Conservation (phyloP, 73 alveolate genomes). For the Uronychia binucleata region DNA sequence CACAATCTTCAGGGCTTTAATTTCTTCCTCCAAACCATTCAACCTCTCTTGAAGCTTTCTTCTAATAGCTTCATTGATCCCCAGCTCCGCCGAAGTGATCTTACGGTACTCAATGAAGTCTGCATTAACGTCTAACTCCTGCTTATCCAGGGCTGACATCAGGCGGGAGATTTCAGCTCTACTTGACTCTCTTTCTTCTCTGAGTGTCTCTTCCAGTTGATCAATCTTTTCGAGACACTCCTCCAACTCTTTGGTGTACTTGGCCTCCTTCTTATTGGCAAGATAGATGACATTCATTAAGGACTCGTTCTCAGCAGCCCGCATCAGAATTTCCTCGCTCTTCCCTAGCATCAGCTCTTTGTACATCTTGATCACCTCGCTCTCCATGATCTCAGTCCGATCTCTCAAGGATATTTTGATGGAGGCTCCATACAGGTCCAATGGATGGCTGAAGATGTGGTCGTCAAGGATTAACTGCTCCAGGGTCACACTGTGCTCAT, state of each 20-base stretch:
- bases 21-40: not conserved
- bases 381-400: not conserved
- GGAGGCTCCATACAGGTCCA: not conserved
- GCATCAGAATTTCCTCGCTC: not conserved
- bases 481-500: not conserved
- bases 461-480: not conserved
- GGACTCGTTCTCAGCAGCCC: not conserved
- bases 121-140: not conserved
- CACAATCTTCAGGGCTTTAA: not conserved
- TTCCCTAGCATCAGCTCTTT: not conserved
- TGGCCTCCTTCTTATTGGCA: not conserved
- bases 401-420: not conserved
- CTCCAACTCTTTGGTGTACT: not conserved
- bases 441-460: not conserved
- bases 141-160: not conserved
- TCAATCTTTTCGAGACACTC: not conserved
- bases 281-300: not conserved
- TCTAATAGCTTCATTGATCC: not conserved
- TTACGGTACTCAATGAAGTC: not conserved
- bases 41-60: not conserved
- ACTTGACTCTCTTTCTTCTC: not conserved
- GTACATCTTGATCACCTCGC: not conserved
- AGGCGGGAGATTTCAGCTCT: not conserved
- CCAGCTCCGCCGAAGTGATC: not conserved
- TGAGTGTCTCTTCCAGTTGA: not conserved